Base-by-base conservation (phyloP, 352 stramenopile genomes). In the Phytophthora europaea region DNA sequence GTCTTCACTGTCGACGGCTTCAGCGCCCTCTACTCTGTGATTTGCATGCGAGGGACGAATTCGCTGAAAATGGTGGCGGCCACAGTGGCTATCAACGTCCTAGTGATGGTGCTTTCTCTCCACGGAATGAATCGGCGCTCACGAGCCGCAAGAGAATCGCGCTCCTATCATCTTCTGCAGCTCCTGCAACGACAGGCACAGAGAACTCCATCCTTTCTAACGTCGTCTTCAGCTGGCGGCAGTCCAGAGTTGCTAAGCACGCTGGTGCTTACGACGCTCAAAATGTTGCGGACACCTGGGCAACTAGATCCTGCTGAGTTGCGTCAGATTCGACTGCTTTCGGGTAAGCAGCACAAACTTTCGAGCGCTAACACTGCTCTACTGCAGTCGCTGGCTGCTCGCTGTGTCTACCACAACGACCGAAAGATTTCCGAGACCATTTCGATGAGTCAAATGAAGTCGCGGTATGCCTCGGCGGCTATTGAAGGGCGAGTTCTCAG, bases 1-100 rank as follows among this genome's bases (percentile, higher is more conserved):
- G 70, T 78, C 8, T 70, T 79, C 36, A 70, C 61, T 0, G 54
- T 83, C 20, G 73, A 83, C 3, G 36, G 72, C 18, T 83, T 83
- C 45, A 76, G 65, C 33, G 60, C 76, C 6, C 53, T 83, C 7
- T 83, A 81, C 36, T 65, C 52, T 0, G 48, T 73, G 0, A 51
- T 73, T 10, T 77, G 70, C 20, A 77, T 77, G 70, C 64, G 65
- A 51, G 61, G 58, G 18, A 31, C 64, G 18, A 76, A 76, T 33
- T 61, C 70, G 5, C 4, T 70, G 20, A 62, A 69, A 51, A 69
- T 70, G 50, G 70, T 76, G 6, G 22, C 31, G 0, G 22, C 66
- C n/a, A 57, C 62, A 2, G 50, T 68, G n/a, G n/a, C 43, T n/a
- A 53, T 76, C n/a, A 60, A 72, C 34, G 18, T 61, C 16, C 2